These are phyloP conservation scores for Russula lepida DNA, from an alignment of 768 basidiomycete genomes.

Conservation along the genomic window DNA sequence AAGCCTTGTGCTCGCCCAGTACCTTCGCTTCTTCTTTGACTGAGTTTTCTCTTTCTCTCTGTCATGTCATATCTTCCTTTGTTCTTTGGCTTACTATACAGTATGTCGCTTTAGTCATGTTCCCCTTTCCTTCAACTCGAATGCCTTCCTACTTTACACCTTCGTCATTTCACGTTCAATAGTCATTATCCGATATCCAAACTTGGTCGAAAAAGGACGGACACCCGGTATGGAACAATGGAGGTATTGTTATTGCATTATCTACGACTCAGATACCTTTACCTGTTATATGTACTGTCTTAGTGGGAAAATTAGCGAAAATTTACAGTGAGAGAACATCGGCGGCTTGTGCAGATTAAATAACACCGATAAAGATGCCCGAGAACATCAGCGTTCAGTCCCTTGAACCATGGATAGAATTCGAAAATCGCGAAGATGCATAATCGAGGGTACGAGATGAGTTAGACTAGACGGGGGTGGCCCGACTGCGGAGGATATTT, in stretches of 20 bases:
- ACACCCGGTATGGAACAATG: no score
- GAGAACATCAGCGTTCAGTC: background rate
- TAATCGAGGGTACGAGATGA: background rate
- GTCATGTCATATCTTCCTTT: no score
- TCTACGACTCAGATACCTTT: background rate
- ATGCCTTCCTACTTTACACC: no score
- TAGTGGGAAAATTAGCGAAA: background rate
- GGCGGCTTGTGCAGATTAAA: background rate
- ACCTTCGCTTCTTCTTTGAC: no score
- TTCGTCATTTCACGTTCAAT: no score
- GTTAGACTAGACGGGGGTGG: background rate
- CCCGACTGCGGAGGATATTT: conserved; percentile 4
- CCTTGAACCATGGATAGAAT: background rate
- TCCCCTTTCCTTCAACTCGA: no score
- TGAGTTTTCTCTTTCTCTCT: no score
- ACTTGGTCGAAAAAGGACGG: background rate
- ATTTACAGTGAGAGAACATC: background rate
- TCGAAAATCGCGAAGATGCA: background rate
- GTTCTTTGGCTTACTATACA: no score
- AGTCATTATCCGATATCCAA: background rate
- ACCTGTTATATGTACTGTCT: background rate
- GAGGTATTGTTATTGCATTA: background rate
- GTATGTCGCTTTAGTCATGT: no score
- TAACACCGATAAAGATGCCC: background rate
- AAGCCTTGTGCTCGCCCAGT: no score